Evolutionary conservation across 345 rosid genomes (phyloP), one percentile per base, ranked within the genome.

Genomic region (Conringia planisiliqua): DNA sequence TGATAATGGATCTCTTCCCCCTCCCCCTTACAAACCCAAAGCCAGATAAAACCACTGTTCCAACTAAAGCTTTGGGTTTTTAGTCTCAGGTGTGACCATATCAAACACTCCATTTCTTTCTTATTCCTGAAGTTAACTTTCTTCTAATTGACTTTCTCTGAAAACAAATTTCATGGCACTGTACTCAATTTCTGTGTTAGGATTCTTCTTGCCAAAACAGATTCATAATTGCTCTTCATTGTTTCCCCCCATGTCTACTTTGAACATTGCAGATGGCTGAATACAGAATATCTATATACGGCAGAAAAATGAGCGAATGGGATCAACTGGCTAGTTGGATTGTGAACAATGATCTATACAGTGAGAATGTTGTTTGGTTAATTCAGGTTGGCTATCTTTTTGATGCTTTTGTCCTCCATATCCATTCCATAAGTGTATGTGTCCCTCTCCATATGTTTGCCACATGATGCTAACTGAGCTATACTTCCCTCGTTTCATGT

Each of bases 321-420:
- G 99, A 96, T 66, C 98, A 96, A 79, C 54, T 96, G 78, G 99
- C 99, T 72, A 90, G 98, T 82, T 96, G 99, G 99, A 96, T 96
- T 71, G 96, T 96, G 79, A 96, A 96, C 85, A 96, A 92, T 82
- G 98, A 92, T 43, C 78, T 96, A 71, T 96, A 92, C 85, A 89
- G 96, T 70, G 95, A 89, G 84, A 92, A 92, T 73, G 98, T 92
- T 82, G 98, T 96, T 63, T 96, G 99, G 99, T 84, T 96, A 72
- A 96, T 96, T 78, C 99, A 96, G 99, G 99, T 92, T 82, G 18
- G 74, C n/a, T 35, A 54, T 62, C 29, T 35, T 33, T 70, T 58
- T 75, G n/a, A 40, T 33, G 14, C 8, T 35, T 46, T 43, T 73
- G 36, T 69, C 8, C 7, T 32, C 35, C 35, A 6, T 32, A 32